Evolutionary conservation across 2,329 filamentous ascomycete genomes (phyloP).

Genomic region (Fusarium sp.): DNA sequence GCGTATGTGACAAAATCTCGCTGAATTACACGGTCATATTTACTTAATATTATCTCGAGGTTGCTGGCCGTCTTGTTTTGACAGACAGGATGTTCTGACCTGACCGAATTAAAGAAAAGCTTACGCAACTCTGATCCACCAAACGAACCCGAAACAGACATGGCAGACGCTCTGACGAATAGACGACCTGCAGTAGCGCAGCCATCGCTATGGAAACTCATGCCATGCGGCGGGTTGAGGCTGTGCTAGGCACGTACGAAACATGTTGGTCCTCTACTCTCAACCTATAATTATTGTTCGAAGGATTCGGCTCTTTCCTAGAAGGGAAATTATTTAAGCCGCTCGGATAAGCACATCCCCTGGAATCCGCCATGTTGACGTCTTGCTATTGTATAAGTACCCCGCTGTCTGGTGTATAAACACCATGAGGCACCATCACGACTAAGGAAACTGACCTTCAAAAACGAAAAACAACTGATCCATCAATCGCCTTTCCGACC

Average conservation of each 20-base stretch:
- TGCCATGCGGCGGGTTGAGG: slow-evolving; percentile 15
- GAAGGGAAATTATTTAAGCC: slow-evolving; percentile 3
- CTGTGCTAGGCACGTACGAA: slow-evolving; percentile 29
- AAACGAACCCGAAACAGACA: slow-evolving; percentile 21
- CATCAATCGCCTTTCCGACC: background rate
- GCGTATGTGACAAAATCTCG: background rate
- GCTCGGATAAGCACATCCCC: background rate
- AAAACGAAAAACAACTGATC: background rate
- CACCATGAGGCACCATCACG: background rate
- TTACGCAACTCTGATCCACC: slow-evolving; percentile 36
- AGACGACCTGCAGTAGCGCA: background rate
- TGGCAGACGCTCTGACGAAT: slow-evolving; percentile 18
- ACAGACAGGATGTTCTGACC: slow-evolving; percentile 2
- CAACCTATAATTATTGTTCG: background rate
- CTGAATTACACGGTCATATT: background rate
- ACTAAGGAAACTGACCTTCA: background rate
- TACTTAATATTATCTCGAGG: background rate
- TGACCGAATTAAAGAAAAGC: slow-evolving; percentile 14
- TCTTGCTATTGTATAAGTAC: slow-evolving; percentile 24
- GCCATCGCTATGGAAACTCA: slow-evolving; percentile 20
- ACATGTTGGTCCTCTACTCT: slow-evolving; percentile 6
- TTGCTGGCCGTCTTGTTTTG: background rate
- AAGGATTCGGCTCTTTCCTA: slow-evolving; percentile 24
- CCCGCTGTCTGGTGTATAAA: background rate
- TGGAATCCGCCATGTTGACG: background rate